Conservation (phyloP, 2,329 filamentous ascomycete species). For the Beauveria bassiana region DNA sequence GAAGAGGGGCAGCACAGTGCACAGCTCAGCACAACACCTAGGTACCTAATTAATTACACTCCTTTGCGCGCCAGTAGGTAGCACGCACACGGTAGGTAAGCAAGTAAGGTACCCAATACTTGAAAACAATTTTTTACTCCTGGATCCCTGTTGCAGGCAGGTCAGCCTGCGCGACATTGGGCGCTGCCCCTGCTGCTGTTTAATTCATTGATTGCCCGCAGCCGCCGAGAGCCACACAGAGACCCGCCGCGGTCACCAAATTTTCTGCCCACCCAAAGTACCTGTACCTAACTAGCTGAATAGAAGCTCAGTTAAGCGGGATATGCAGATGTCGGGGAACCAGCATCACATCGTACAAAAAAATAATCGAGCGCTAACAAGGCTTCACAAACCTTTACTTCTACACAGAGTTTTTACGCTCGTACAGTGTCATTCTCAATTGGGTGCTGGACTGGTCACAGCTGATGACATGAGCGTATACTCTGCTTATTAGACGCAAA, state of each 20-base stretch:
- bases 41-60: background rate
- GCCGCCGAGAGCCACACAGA: background rate
- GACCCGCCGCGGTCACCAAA: background rate
- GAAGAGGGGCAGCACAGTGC: conserved; percentile 12
- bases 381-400: background rate
- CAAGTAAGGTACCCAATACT: background rate
- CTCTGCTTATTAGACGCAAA: background rate
- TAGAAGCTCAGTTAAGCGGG: conserved; percentile 1
- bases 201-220: conserved; percentile 1
- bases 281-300: background rate
- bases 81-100: background rate
- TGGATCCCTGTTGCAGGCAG: background rate
- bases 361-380: background rate
- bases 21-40: background rate
- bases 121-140: background rate
- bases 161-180: conserved; percentile 7
- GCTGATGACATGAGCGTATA: background rate
- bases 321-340: conserved; percentile 7
- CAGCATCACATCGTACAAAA: background rate
- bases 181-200: background rate
- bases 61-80: background rate
- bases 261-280: background rate
- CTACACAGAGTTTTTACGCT: background rate
- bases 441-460: background rate
- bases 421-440: background rate